These are phyloP conservation scores for Haplosporangium sp. DNA, from an alignment of 371 early-diverging fungal species.

Conservation along the genomic window DNA sequence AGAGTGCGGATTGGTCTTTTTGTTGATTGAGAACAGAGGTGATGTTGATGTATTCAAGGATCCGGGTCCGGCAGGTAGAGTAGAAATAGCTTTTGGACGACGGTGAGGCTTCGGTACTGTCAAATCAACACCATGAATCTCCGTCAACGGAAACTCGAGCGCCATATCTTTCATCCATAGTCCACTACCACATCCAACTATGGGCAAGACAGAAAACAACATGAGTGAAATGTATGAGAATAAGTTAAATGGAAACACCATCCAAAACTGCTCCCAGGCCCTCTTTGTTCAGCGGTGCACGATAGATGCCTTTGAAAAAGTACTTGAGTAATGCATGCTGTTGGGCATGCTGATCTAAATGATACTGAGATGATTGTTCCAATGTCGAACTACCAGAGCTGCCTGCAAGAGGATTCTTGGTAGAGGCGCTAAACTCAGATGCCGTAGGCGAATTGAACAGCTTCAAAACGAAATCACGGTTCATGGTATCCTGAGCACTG, in stretches of 20 bases:
- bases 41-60: conserved; percentile 2
- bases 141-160: conserved; percentile 66
- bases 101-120: conserved; percentile 38
- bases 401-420: background rate
- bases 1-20: conserved; percentile 1
- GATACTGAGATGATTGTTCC: conserved; percentile 27
- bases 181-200: conserved; percentile 68
- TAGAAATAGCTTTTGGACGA: conserved; percentile 11
- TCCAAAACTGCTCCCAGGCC: conserved; percentile 42
- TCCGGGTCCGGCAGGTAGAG: background rate
- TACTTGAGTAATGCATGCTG: conserved; percentile 46
- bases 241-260: conserved; percentile 22
- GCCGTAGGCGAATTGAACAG: conserved; percentile 21
- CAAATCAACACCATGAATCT: conserved; percentile 58
- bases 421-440: background rate
- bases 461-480: conserved; percentile 28
- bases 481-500: conserved; percentile 14
- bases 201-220: background rate
- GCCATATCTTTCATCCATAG: conserved; percentile 72
- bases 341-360: conserved; percentile 28
- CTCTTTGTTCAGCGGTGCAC: conserved; percentile 32
- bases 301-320: conserved; percentile 46
- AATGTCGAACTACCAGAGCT: background rate
- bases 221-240: background rate
- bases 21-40: background rate